These are phyloP conservation scores for Taphrina flavorubra DNA, from an alignment of 1,139 yeast species.

Conservation along the genomic window DNA sequence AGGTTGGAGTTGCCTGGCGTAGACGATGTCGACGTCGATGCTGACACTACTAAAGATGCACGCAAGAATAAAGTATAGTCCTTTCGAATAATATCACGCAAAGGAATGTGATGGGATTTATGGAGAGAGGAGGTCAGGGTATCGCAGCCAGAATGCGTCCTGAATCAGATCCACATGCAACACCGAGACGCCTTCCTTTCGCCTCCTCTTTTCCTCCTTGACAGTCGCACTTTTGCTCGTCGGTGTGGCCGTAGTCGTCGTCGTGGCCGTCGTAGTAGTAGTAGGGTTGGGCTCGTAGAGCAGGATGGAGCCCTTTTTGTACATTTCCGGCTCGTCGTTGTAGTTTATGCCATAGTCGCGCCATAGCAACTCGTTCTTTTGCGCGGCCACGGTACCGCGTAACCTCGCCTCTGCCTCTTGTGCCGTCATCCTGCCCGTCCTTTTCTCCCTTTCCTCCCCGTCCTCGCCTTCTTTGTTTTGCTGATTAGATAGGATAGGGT, in stretches of 20 bases:
- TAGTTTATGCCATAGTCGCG: conserved; percentile 80
- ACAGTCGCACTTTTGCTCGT: conserved; percentile 43
- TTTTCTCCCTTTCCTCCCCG: too few species aligned
- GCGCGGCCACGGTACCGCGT: conserved; percentile 73
- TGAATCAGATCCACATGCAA: conserved; percentile 66
- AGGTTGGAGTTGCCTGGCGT: conserved; percentile 24
- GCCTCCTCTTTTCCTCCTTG: conserved; percentile 59
- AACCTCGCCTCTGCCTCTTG: conserved; percentile 71
- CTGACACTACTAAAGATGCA: background rate
- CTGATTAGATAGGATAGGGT: background rate
- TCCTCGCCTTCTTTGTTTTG: too few species aligned
- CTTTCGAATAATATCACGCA: too few species aligned
- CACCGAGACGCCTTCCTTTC: conserved; percentile 58
- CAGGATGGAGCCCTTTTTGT: conserved; percentile 80
- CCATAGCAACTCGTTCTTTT: conserved; percentile 86
- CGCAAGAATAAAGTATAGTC: background rate
- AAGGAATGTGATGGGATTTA: background rate
- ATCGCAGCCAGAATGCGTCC: conserved; percentile 61
- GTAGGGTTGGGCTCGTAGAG: conserved; percentile 1
- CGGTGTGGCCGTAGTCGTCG: background rate
- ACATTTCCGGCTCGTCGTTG: conserved; percentile 86
- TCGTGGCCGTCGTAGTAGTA: too few species aligned
- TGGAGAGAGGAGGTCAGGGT: background rate
- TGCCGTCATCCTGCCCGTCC: too few species aligned
- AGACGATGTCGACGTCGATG: background rate